Percentiles rank a stretch among this genome's conserved stretches.
phyloP scores from a whole-genome alignment of 2,329 filamentous ascomycete genomes.

The Colletotrichum sp. region DNA sequence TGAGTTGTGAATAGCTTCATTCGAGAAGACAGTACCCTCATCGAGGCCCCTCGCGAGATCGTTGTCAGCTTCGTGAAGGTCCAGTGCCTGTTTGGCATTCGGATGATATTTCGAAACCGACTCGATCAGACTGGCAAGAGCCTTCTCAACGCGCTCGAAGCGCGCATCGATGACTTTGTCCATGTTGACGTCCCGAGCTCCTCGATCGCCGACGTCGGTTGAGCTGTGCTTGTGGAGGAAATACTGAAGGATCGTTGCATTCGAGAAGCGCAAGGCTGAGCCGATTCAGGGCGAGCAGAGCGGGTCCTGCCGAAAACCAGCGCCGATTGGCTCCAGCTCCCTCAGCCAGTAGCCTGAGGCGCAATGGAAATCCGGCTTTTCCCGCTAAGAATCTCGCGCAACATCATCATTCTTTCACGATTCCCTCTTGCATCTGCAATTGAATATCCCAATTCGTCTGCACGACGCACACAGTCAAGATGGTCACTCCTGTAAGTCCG shows the following conservation, averaged over 20 bases:
- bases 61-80: conserved; percentile 73
- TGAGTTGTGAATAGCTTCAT: neutral
- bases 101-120: conserved; percentile 86
- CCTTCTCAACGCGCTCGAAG: conserved; percentile 71
- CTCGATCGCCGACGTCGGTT: neutral
- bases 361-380: conserved; percentile 22
- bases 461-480: conserved; percentile 38
- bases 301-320: neutral
- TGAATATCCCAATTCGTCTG: conserved; percentile 34
- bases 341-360: conserved; percentile 20
- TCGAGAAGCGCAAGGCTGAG: conserved; percentile 11
- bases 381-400: conserved; percentile 24
- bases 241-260: neutral
- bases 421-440: conserved; percentile 34
- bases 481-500: conserved; percentile 44
- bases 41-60: conserved; percentile 70
- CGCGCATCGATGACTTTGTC: conserved; percentile 65
- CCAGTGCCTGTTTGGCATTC: conserved; percentile 67
- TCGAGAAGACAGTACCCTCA: conserved; percentile 52
- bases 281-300: neutral
- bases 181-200: conserved; percentile 46
- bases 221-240: neutral
- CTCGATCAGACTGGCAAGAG: conserved; percentile 73
- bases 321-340: conserved; percentile 8
- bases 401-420: conserved; percentile 14